Base-by-base conservation (phyloP, 2,329 filamentous ascomycete genomes). In the Chlorencoelia australis region DNA sequence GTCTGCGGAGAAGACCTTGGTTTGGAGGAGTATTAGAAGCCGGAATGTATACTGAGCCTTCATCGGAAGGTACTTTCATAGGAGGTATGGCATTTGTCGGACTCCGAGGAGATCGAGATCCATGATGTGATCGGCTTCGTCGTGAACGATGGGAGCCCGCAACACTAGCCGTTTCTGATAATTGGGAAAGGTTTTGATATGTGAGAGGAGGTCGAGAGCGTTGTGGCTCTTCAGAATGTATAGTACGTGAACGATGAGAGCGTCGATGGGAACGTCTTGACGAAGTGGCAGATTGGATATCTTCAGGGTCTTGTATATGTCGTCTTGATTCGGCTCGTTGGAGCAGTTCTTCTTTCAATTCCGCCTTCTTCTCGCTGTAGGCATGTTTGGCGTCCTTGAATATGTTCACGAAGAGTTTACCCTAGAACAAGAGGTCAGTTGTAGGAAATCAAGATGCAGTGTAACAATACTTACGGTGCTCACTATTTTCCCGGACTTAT, bases 321-420 rank as follows among this genome's bases (percentile, higher is more conserved):
- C 46, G 70, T 64, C 48, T 65, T 71, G 78, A 71, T 33, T 69
- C 66, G 26, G 67, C 54, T 44, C 69, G 68, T 25, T 66, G 66
- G 52, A 79, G 77, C 51, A 77, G 73, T 48, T 84, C 75, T 14
- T 79, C 75, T 57, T 77, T 78, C 50, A 94, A 71, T 49, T 87
- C 77, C 5, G 84, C 81, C 59, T 93, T 94, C 55, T 84, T 84
- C 54, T 94, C 85, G 39, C 79, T 73, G 62, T 96, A 96, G 40
- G 84, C 83, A 36, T 79, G 76, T 57, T 85, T 86, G 45, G 88
- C 89, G 57, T 95, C 87, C 59, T 86, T 94, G 69, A 94, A 93
- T 55, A 95, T 81, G 56, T 78, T 80, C 54, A 93, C 74, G 16
- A 96, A 68, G 51, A 94, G 84, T 63, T 93, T 94, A 55, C 86